These are phyloP conservation scores for Pythium chondricola DNA, from an alignment of 352 stramenopile genomes.

Conservation along the genomic window DNA sequence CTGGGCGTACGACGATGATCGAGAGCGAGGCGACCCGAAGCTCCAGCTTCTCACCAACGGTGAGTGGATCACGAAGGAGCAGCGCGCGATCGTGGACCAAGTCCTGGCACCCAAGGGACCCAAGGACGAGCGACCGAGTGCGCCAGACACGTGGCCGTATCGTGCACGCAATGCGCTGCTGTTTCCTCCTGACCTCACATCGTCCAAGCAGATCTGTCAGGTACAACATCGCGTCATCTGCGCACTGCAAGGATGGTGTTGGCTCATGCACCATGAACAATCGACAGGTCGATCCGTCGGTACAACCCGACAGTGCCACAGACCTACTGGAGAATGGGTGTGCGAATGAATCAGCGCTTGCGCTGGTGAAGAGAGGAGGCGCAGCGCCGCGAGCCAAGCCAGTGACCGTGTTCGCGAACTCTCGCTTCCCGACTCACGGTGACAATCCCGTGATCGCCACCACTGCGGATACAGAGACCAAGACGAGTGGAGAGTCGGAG, in stretches of 20 bases:
- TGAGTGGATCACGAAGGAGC: conserved; percentile 65
- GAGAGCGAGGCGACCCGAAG: conserved; percentile 47
- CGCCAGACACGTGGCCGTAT: conserved; percentile 70
- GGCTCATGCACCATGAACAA: no score
- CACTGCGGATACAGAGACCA: neutral
- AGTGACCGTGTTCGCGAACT: conserved; percentile 70
- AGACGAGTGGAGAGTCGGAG: neutral
- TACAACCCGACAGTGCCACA: neutral
- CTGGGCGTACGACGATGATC: conserved; percentile 67
- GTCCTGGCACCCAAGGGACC: conserved; percentile 28
- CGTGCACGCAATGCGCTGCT: conserved; percentile 68
- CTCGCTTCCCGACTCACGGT: conserved; percentile 32
- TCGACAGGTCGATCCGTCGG: no score
- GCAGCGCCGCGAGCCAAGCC: conserved; percentile 26
- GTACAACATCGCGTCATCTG: conserved; percentile 16
- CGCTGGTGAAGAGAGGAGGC: conserved; percentile 5
- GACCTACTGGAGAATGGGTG: conserved; percentile 49
- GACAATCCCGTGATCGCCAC: neutral
- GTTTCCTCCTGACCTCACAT: conserved; percentile 63
- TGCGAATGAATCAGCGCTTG: neutral
- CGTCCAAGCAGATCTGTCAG: conserved; percentile 51
- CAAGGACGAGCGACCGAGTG: conserved; percentile 50
- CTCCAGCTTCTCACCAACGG: conserved; percentile 65
- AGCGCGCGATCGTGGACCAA: conserved; percentile 53
- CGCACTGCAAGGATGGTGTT: neutral